Evolutionary conservation across 176 grass and related monocot genomes (phyloP), one percentile per base, ranked within the genome.

Genomic region (Oryza coarctata): DNA sequence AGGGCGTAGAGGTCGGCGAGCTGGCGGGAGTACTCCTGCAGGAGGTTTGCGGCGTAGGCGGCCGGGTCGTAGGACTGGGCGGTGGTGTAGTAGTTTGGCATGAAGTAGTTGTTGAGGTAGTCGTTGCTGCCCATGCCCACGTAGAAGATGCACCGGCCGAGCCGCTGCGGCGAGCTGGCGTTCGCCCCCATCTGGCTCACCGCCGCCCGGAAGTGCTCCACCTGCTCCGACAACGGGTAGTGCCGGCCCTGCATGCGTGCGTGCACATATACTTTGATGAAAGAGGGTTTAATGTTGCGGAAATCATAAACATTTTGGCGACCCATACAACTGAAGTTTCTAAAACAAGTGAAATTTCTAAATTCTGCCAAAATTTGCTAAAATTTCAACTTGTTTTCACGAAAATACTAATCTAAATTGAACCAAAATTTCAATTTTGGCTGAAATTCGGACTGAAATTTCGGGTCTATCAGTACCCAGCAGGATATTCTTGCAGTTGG

Each of bases 31-130:
- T 98, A 98, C 26, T 80, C 92, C 60, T 70, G 39, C 49, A 98
- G 90, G 68, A 98, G 90, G n/a, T 83, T 62, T 8, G 75, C 50
- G 14, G 95, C 77, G 71, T 84, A 98, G 70, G 85, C 50, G 5
- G 25, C 36, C 1, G 90, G 88, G 49, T 55, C 83, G 82, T 90
- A 98, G 27, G 68, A 25, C 26, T 57, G 64, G 41, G 88, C 89
- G 1, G 86, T 91, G 70, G 69, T 22, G 82, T 98, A 98, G 18
- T 82, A 79, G 80, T 70, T 43, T 0, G 96, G 91, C 96, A 95
- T 95, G 96, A 99, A 99, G 86, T 99, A 95, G 87, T 99, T 99
- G 85, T 99, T 99, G 61, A 99, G 89, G 79, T 99, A 99, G 76
- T 99, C 93, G 57, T 95, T 99, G 89, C 93, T 95, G 70, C 96